Percentiles rank a stretch among this genome's conserved stretches.
phyloP scores from a whole-genome alignment of 257 asterid genomes.

The Asclepias syriaca region DNA sequence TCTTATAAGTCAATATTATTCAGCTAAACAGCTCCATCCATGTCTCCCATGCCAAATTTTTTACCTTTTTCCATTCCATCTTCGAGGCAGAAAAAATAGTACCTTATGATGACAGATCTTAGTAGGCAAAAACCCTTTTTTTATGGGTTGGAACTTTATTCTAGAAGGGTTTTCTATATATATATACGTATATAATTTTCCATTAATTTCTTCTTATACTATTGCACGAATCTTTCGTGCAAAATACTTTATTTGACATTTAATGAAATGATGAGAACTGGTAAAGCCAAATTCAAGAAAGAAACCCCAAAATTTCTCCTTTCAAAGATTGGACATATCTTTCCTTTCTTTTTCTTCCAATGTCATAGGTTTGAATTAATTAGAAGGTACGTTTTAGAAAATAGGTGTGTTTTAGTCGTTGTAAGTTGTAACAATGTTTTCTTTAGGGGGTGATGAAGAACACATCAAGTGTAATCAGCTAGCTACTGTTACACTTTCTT shows the following conservation, averaged over 20 bases:
- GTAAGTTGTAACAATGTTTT: background rate
- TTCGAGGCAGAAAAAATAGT: background rate
- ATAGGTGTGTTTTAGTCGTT: background rate
- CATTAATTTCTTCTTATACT: too few species aligned
- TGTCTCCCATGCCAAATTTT: slow-evolving; percentile 5
- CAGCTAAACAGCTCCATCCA: slow-evolving; percentile 35
- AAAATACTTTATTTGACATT: background rate
- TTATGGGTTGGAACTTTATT: background rate
- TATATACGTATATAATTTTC: background rate
- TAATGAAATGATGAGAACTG: too few species aligned
- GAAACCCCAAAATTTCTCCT: background rate
- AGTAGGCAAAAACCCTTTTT: background rate
- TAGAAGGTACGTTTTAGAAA: slow-evolving; percentile 1
- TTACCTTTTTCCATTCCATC: background rate
- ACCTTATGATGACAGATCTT: background rate
- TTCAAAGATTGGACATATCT: background rate
- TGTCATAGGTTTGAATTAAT: background rate
- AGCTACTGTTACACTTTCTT: background rate
- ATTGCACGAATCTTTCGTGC: background rate
- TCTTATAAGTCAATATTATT: slow-evolving; percentile 42
- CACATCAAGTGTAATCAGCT: background rate
- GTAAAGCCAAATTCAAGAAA: too few species aligned
- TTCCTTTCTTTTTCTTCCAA: background rate
- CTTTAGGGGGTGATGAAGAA: background rate
- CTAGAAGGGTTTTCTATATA: background rate